These are phyloP conservation scores for Russula sp. DNA, from an alignment of 768 basidiomycete genomes.

Conservation along the genomic window DNA sequence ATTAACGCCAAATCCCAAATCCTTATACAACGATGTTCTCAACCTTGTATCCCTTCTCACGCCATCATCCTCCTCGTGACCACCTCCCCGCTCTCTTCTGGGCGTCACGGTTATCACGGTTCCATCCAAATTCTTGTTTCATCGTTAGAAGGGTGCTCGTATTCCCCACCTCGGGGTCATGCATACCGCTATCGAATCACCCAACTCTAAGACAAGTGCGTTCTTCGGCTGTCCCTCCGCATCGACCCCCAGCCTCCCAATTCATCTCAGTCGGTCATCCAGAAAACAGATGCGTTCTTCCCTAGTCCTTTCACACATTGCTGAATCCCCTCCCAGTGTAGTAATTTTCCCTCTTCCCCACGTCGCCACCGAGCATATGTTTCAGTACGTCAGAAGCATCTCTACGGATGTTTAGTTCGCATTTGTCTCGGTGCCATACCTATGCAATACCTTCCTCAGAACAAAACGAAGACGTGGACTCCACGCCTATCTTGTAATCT, in stretches of 20 bases:
- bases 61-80: not conserved
- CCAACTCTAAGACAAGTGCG: too few relatives aligned
- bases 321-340: too few relatives aligned
- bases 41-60: constrained; percentile 4
- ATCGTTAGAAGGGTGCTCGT: constrained; percentile 3
- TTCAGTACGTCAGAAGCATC: constrained; percentile 21
- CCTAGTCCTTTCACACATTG: too few relatives aligned
- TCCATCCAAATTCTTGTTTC: not conserved
- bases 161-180: constrained; percentile 10
- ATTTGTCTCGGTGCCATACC: not conserved
- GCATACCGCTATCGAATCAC: constrained; percentile 1
- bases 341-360: constrained; percentile 15
- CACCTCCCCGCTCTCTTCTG: constrained; percentile 8
- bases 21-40: constrained; percentile 19
- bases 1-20: not conserved
- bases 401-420: constrained; percentile 15
- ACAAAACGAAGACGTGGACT: not conserved
- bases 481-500: constrained; percentile 9
- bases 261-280: too few relatives aligned
- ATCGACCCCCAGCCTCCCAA: too few relatives aligned
- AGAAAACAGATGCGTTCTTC: too few relatives aligned
- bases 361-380: constrained; percentile 20
- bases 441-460: not conserved
- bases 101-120: constrained; percentile 1
- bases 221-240: too few relatives aligned